Conservation (phyloP, 306 rosid species). For the Heteromeles arbutifolia region DNA sequence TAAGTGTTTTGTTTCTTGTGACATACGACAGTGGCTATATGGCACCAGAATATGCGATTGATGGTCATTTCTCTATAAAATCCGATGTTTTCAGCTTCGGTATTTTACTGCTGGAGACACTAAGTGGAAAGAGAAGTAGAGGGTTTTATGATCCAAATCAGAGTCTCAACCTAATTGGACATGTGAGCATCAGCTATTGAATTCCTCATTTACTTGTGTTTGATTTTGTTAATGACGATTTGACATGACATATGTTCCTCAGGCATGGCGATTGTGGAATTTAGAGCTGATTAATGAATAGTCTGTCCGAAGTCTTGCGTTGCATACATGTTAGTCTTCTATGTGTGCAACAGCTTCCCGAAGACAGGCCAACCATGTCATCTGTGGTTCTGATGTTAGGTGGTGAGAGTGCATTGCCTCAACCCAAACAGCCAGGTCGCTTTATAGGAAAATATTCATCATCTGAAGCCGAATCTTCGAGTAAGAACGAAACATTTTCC, state of each 20-base stretch:
- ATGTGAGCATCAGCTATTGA: slow-evolving; percentile 13
- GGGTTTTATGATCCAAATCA: slow-evolving; percentile 8
- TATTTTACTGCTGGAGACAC: slow-evolving; percentile 21
- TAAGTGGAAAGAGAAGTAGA: slow-evolving; percentile 26
- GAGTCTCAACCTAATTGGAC: slow-evolving; percentile 21
- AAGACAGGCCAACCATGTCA: slow-evolving; percentile 57
- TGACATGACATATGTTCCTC: background rate
- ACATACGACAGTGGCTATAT: slow-evolving; percentile 37
- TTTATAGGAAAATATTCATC: slow-evolving; percentile 11
- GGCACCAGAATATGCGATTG: slow-evolving; percentile 52
- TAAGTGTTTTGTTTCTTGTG: background rate
- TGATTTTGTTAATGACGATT: background rate
- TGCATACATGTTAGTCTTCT: slow-evolving; percentile 47
- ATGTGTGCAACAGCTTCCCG: slow-evolving; percentile 43
- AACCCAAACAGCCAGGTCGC: slow-evolving; percentile 41
- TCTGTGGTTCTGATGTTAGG: slow-evolving; percentile 43
- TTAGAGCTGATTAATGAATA: slow-evolving; percentile 17
- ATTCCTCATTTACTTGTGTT: background rate
- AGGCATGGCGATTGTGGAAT: slow-evolving; percentile 37
- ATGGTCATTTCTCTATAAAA: slow-evolving; percentile 42
- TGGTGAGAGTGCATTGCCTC: slow-evolving; percentile 33
- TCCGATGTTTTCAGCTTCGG: slow-evolving; percentile 36
- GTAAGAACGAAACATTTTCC: background rate
- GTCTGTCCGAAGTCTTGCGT: slow-evolving; percentile 19
- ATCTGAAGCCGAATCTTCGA: background rate